Conservation (phyloP, 257 asterid species). For the Nicotiana obtusifolia region DNA sequence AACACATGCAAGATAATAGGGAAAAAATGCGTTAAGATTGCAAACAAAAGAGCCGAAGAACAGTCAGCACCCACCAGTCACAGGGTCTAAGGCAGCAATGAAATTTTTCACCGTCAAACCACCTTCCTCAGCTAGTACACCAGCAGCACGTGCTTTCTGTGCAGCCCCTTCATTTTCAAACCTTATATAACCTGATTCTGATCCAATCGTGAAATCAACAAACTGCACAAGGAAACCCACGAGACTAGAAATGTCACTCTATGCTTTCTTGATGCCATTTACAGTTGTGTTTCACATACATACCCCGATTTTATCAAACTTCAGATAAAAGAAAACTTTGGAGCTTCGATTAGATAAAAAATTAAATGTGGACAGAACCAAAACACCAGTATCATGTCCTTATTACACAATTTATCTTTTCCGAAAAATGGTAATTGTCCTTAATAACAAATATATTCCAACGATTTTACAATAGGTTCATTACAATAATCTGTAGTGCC, state of each 20-base stretch:
- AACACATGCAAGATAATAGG: not conserved
- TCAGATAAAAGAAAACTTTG: not conserved
- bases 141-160: conserved; percentile 91
- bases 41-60: not conserved
- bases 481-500: not conserved
- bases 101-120: conserved; percentile 80
- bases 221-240: conserved; percentile 37
- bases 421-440: not conserved
- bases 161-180: conserved; percentile 77
- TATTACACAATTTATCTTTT: not conserved
- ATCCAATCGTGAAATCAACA: conserved; percentile 71
- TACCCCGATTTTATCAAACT: not conserved
- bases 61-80: conserved; percentile 48
- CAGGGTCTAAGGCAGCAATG: conserved; percentile 70
- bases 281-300: not conserved
- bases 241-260: not conserved
- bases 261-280: not conserved
- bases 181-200: conserved; percentile 71
- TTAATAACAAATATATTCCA: not conserved
- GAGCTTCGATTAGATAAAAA: not conserved
- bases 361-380: not conserved
- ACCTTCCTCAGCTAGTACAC: conserved; percentile 77
- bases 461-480: not conserved
- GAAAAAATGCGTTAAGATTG: not conserved
- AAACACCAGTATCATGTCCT: not conserved